Conservation (phyloP, 2,329 filamentous ascomycete species). For the Colletotrichum horii region DNA sequence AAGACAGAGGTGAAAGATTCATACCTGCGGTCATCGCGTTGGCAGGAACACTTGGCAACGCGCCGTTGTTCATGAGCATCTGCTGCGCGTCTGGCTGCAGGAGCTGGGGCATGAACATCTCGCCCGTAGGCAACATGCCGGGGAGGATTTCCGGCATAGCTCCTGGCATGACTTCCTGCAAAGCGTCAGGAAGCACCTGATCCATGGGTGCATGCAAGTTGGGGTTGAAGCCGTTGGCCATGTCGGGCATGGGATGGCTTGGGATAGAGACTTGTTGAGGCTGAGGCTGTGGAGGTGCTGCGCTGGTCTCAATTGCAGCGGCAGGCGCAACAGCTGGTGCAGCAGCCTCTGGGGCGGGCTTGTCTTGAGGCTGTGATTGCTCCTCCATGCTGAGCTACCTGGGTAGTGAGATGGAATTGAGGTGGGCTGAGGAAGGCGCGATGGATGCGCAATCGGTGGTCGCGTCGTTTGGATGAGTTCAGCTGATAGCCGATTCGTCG, state of each 20-base stretch:
- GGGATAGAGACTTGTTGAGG: neutral
- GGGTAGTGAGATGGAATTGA: neutral
- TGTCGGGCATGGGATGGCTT: constrained; percentile 1
- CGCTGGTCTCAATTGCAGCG: neutral
- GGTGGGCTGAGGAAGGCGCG: neutral
- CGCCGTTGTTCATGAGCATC: constrained; percentile 19
- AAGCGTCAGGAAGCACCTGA: constrained; percentile 21
- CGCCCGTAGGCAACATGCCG: constrained; percentile 17
- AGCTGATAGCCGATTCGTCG: neutral
- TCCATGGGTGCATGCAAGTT: constrained; percentile 19
- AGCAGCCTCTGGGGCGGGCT: neutral
- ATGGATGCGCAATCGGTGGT: neutral
- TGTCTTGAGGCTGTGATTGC: constrained; percentile 11
- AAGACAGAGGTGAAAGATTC: neutral
- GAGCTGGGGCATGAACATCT: constrained; percentile 22
- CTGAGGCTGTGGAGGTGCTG: neutral
- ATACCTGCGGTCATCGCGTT: constrained; percentile 35
- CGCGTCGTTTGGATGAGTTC: neutral
- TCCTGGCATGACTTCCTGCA: constrained; percentile 22
- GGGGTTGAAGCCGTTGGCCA: constrained; percentile 8
- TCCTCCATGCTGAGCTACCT: constrained; percentile 10
- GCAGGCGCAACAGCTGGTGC: neutral
- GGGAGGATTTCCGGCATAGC: constrained; percentile 22
- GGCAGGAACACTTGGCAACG: constrained; percentile 8
- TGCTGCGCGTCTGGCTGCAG: constrained; percentile 5